Evolutionary conservation across 257 asterid species (phyloP).

Genomic region (Lantana camara): DNA sequence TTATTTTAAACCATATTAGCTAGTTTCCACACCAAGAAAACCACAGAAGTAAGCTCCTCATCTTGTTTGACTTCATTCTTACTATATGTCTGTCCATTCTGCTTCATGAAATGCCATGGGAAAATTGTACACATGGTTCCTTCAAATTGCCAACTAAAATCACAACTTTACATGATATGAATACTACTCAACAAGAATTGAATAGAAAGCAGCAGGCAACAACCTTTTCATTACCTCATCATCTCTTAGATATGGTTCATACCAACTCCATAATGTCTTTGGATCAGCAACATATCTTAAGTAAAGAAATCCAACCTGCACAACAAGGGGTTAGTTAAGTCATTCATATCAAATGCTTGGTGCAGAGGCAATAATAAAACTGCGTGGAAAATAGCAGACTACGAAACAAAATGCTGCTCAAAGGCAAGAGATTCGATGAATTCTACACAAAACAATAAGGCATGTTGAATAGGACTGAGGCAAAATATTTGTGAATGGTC

Average conservation of each 20-base stretch:
- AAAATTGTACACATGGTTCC: constrained; percentile 1
- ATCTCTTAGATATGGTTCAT: constrained; percentile 86
- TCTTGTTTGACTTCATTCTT: constrained; percentile 17
- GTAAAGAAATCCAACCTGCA: constrained; percentile 91
- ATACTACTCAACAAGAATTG: neutral
- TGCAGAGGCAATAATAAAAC: constrained; percentile 7
- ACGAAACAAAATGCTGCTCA: neutral
- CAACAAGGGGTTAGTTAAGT: constrained; percentile 17
- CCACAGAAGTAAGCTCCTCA: constrained; percentile 15
- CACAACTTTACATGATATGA: constrained; percentile 5
- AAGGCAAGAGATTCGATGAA: neutral
- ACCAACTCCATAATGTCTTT: constrained; percentile 95
- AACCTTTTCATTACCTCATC: constrained; percentile 81
- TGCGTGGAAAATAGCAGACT: neutral
- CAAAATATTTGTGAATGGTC: neutral
- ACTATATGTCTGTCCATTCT: constrained; percentile 8
- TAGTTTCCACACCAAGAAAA: constrained; percentile 13
- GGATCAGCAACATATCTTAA: constrained; percentile 89
- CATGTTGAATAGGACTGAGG: neutral
- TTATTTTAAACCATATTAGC: neutral
- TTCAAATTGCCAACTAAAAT: constrained; percentile 20
- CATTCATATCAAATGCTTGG: constrained; percentile 21
- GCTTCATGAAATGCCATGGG: constrained; percentile 27
- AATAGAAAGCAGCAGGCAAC: constrained; percentile 16
- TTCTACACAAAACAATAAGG: neutral